Evolutionary conservation across 768 basidiomycete genomes (phyloP), one percentile per base, ranked within the genome.

Genomic region (Hericium coralloides): DNA sequence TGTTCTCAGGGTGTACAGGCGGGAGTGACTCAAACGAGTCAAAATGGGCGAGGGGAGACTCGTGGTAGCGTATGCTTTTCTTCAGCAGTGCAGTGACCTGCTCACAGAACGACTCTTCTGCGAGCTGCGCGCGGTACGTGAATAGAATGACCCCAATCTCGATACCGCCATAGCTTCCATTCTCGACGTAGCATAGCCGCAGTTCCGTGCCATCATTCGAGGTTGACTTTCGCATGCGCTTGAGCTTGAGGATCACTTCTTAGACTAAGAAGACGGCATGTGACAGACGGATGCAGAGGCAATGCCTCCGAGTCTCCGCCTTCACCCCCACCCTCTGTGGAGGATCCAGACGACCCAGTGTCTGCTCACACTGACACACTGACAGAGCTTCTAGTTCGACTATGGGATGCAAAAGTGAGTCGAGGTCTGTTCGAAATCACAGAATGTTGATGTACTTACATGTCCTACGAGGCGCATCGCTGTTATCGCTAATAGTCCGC

Each of bases 11-110:
- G 7, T 59, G 59, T 6, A 65, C 55, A 12, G 66, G 59, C 0
- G 65, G 64, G 6, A 67, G 64, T 2, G 65, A 59, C 49, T 88
- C 87, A 25, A 90, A 73, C 4, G 84, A 82, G 67, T 91, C 89
- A 63, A 94, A 95, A 67, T 93, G 87, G 0, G 82, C 70, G 20
- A 93, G 76, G 66, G 93, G 95, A 61, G 82, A 83, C 64, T 93
- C 89, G 59, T 92, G 89, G 67, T 95, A 92, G 9, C 89, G 83
- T 61, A 92, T 76, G 61, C 83, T 81, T 73, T 89, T 92, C 74
- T 77, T 82, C 37, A 93, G 65, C 45, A 89, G 72, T 18, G 71
- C 67, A 5, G 67, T 68, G 47, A 94, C 75, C 47, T 83, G 80
- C 52, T 86, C 86, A 55, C 79, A 76, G 70, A 89, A 82, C 8